Percentiles rank a stretch among this genome's conserved stretches.
Conservation (phyloP, 805 yeast species). For the Clavispora phyllophila region DNA sequence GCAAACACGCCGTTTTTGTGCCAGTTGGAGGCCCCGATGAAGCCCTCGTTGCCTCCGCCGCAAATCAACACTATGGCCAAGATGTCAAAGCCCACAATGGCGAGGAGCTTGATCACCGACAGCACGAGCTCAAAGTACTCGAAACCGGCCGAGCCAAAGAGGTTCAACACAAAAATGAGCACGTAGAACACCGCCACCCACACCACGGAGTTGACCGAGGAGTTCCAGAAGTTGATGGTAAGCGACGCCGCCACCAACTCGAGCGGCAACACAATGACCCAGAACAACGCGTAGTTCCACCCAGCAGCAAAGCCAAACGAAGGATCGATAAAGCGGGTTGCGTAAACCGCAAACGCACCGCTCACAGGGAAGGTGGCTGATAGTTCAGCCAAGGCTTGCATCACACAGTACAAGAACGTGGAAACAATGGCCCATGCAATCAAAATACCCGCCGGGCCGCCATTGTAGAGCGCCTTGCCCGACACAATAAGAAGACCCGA, state of each 20-base stretch:
- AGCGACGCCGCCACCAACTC: conserved; percentile 40
- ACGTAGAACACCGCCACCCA: conserved; percentile 39
- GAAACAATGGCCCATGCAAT: conserved; percentile 40
- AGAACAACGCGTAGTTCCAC: conserved; percentile 40
- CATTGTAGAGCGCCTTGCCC: conserved; percentile 32
- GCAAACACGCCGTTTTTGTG: conserved; percentile 33
- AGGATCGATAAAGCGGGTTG: conserved; percentile 38
- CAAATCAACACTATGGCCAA: conserved; percentile 35
- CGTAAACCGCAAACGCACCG: conserved; percentile 39
- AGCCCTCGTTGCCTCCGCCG: conserved; percentile 36
- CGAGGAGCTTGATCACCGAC: conserved; percentile 32
- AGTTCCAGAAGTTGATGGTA: conserved; percentile 37
- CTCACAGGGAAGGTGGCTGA: conserved; percentile 35
- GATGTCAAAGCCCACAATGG: conserved; percentile 37
- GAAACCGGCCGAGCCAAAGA: conserved; percentile 32
- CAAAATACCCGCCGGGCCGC: conserved; percentile 33
- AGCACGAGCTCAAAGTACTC: conserved; percentile 35
- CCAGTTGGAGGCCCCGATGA: conserved; percentile 35
- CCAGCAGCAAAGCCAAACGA: conserved; percentile 44
- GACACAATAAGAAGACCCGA: conserved; percentile 37
- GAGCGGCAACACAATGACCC: conserved; percentile 40
- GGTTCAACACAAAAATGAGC: conserved; percentile 29
- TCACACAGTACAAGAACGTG: conserved; percentile 36
- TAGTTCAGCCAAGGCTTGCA: conserved; percentile 39
- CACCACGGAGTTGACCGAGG: conserved; percentile 34